phyloP scores from a whole-genome alignment of 1,284 basidiomycete genomes.

The Rhodotorula sp. region DNA sequence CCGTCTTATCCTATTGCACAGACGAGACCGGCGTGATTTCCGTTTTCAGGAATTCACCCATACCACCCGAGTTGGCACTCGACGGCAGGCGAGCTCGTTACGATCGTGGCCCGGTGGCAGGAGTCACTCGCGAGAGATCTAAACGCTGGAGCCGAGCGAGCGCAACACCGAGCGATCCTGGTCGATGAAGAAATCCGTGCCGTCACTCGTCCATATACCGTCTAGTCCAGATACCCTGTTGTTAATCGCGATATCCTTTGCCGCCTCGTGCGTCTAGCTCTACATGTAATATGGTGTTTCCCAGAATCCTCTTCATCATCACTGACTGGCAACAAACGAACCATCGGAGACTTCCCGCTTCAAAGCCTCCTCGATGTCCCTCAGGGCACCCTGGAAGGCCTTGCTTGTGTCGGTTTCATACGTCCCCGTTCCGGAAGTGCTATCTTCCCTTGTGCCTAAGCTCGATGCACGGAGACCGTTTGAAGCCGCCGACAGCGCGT shows the following conservation, averaged over 20 bases:
- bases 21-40: constrained; percentile 40
- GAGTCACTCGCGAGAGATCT: background rate
- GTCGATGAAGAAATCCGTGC: background rate
- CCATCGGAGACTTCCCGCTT: background rate
- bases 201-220: background rate
- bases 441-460: no score
- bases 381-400: constrained; percentile 7
- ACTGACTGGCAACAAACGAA: background rate
- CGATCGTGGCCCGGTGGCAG: background rate
- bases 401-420: background rate
- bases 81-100: background rate
- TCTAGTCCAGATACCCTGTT: background rate
- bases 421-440: no score
- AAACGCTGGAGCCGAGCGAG: constrained; percentile 7
- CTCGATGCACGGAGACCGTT: background rate
- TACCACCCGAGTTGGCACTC: background rate
- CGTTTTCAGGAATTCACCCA: constrained; percentile 37
- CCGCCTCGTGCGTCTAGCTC: background rate
- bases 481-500: background rate
- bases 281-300: no score
- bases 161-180: background rate
- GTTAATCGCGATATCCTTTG: background rate
- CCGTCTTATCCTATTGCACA: background rate
- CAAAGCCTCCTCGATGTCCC: constrained; percentile 9
- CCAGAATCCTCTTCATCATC: no score